These are phyloP conservation scores for Fomitopsis schrenkii DNA, from an alignment of 1,284 basidiomycete species.

Conservation along the genomic window DNA sequence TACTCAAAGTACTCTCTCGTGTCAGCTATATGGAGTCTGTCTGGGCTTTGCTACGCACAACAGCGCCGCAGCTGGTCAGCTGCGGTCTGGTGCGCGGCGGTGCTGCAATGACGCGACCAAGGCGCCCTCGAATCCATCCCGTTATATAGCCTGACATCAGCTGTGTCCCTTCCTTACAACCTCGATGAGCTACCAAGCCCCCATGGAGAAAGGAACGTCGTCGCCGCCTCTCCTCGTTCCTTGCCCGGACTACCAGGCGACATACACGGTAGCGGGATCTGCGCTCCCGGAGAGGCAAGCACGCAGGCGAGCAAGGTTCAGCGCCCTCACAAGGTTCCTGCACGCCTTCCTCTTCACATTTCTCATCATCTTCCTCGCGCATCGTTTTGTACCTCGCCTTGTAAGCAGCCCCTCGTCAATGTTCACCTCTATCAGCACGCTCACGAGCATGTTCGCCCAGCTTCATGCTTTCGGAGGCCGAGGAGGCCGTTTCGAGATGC, in stretches of 20 bases:
- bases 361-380: background rate
- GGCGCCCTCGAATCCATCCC: background rate
- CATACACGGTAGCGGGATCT: background rate
- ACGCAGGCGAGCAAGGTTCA: background rate
- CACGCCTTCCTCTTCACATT: slow-evolving; percentile 3
- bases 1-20: background rate
- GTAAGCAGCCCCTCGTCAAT: background rate
- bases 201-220: background rate
- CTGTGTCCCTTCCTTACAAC: background rate
- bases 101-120: background rate
- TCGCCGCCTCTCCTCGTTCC: background rate
- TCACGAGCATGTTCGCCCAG: background rate
- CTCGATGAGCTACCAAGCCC: background rate
- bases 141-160: background rate
- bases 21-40: background rate
- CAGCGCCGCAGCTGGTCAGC: background rate
- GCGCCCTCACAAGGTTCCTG: background rate
- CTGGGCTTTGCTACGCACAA: background rate
- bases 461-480: background rate
- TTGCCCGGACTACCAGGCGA: background rate
- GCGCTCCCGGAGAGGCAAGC: slow-evolving; percentile 1
- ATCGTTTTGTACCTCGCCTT: background rate
- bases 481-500: background rate
- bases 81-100: background rate
- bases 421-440: background rate